A percentile compares a stretch with the other conserved stretches of the same genome.
Evolutionary conservation across 345 rosid species (phyloP).

Genomic region (Syzygium jambos): DNA sequence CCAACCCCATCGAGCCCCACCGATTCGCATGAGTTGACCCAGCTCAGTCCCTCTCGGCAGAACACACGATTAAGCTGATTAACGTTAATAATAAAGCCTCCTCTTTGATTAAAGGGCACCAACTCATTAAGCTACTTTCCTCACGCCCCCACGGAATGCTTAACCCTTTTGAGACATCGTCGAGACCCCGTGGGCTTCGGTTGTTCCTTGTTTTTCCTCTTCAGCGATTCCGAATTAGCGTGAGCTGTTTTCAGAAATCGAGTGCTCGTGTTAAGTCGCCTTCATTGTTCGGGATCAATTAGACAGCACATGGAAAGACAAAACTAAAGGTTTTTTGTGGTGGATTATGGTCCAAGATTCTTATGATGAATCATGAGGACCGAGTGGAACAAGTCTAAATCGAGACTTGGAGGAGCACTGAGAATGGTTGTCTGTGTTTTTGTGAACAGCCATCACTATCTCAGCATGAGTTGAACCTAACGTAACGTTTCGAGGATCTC

Average conservation of each 20-base stretch:
- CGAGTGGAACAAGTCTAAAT: neutral
- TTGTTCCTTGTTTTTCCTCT: neutral
- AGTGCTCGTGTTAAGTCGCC: neutral
- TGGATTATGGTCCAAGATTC: neutral
- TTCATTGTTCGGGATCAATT: neutral
- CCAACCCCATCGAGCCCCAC: neutral
- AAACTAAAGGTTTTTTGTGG: neutral
- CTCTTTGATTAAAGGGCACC: neutral
- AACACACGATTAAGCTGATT: neutral
- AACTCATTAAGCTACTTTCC: neutral
- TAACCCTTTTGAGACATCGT: conserved; percentile 19
- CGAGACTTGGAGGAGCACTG: neutral
- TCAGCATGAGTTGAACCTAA: neutral
- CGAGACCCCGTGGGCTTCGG: neutral
- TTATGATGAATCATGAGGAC: neutral
- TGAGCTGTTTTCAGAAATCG: neutral
- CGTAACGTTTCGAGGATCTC: neutral
- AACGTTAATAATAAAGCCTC: neutral
- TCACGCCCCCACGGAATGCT: conserved; percentile 12
- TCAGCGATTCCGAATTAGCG: neutral
- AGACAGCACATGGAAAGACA: neutral
- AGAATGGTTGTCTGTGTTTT: neutral
- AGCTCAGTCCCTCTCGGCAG: neutral
- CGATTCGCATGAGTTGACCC: neutral
- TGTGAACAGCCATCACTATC: neutral